phyloP scores from a whole-genome alignment of 2,329 filamentous ascomycete species.

The Kalaharituber pfeilii region DNA sequence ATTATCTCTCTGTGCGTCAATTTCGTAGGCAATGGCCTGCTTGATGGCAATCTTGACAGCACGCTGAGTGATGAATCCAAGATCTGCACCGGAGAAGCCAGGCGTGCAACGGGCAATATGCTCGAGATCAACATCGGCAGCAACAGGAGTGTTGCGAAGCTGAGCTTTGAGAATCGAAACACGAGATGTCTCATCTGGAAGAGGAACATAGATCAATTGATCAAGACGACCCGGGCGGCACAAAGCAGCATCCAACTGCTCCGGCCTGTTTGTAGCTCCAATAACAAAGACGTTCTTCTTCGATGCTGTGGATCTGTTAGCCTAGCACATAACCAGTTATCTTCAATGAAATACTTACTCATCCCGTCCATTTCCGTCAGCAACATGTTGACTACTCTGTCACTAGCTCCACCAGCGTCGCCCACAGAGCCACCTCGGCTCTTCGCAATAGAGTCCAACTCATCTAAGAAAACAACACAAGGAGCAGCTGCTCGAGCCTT shows the following conservation, averaged over 20 bases:
- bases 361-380: slow-evolving; percentile 44
- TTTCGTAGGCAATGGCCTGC: slow-evolving; percentile 76
- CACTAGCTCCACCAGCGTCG: slow-evolving; percentile 92
- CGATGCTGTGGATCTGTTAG: slow-evolving; percentile 26
- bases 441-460: slow-evolving; percentile 98
- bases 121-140: slow-evolving; percentile 66
- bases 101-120: slow-evolving; percentile 96
- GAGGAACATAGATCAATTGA: slow-evolving; percentile 92
- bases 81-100: slow-evolving; percentile 98
- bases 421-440: slow-evolving; percentile 92
- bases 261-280: slow-evolving; percentile 92
- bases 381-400: slow-evolving; percentile 99
- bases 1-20: slow-evolving; percentile 81
- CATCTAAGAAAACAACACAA: slow-evolving; percentile 96
- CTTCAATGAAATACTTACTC: slow-evolving; percentile 8
- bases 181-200: slow-evolving; percentile 82
- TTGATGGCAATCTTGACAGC: slow-evolving; percentile 99
- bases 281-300: slow-evolving; percentile 99
- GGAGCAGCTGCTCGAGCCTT: slow-evolving; percentile 95
- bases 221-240: slow-evolving; percentile 98
- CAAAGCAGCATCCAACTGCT: slow-evolving; percentile 93
- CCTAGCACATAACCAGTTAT: neutral
- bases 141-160: slow-evolving; percentile 92
- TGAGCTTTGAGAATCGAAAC: slow-evolving; percentile 83
- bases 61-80: slow-evolving; percentile 96